Conservation (phyloP, 176 grass and related monocot species). For the Carex kokanica region DNA sequence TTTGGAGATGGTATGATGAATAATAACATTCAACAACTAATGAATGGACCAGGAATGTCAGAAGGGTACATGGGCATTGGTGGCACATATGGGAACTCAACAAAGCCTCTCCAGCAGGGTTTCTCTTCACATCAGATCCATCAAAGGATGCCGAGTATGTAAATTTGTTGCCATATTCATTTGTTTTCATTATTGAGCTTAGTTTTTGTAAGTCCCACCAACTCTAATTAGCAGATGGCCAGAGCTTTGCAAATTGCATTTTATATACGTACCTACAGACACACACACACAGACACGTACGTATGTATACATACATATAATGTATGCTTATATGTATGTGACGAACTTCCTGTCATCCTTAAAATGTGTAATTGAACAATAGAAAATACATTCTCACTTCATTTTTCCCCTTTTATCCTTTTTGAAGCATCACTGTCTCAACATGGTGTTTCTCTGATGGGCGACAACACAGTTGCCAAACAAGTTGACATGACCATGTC, state of each 20-base stretch:
- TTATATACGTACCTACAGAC: background rate
- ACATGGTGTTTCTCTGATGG: conserved; percentile 25
- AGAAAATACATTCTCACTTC: background rate
- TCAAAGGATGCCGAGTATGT: conserved; percentile 82
- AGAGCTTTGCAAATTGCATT: background rate
- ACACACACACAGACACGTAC: too few species aligned
- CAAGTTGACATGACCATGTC: conserved; percentile 31
- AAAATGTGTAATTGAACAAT: conserved; percentile 2
- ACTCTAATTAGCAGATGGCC: background rate
- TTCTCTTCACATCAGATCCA: conserved; percentile 60
- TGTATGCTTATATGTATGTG: background rate
- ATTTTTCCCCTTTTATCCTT: conserved; percentile 1
- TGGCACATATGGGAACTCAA: conserved; percentile 51
- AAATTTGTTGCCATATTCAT: conserved; percentile 16
- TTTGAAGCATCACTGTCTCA: conserved; percentile 40
- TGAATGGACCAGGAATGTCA: conserved; percentile 49
- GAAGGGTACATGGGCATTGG: conserved; percentile 67
- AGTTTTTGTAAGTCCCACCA: background rate
- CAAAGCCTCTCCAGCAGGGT: conserved; percentile 76
- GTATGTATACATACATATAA: background rate
- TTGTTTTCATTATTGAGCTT: background rate
- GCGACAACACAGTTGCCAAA: conserved; percentile 27
- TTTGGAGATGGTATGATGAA: conserved; percentile 72
- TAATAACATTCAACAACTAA: conserved; percentile 35
- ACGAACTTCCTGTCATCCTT: background rate